Conservation (phyloP, 306 rosid species). For the Trifolium subterraneum region DNA sequence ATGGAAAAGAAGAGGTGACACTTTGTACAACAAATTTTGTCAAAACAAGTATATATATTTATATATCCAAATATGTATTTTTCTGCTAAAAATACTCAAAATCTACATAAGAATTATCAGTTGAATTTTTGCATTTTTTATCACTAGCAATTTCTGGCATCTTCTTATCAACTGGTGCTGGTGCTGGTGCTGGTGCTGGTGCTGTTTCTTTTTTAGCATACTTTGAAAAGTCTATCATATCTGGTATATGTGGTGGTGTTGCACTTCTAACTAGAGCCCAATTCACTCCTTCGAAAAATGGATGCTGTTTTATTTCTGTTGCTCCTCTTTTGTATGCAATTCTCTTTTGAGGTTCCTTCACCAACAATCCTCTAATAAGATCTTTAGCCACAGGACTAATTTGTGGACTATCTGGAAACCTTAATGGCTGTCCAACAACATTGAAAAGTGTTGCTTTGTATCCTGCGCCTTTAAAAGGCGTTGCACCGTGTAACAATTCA, state of each 20-base stretch:
- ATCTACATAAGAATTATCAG: conserved; percentile 45
- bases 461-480: conserved; percentile 86
- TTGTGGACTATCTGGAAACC: conserved; percentile 76
- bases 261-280: conserved; percentile 95
- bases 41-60: conserved; percentile 7
- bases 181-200: conserved; percentile 35
- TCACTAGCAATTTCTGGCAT: conserved; percentile 34
- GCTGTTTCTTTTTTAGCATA: conserved; percentile 58
- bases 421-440: conserved; percentile 84
- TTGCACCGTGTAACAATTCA: conserved; percentile 80
- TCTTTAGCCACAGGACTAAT: conserved; percentile 66
- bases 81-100: conserved; percentile 63
- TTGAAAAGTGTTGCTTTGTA: conserved; percentile 82
- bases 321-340: conserved; percentile 90
- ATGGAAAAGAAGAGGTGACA: conserved; percentile 14
- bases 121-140: conserved; percentile 4
- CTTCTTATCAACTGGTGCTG: no score
- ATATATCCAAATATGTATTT: conserved; percentile 1
- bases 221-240: conserved; percentile 66
- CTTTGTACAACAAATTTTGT: conserved; percentile 44
- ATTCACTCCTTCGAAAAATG: conserved; percentile 89
- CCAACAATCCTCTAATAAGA: conserved; percentile 77
- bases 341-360: conserved; percentile 83
- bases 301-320: conserved; percentile 86
- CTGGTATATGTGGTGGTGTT: conserved; percentile 80